Conservation (phyloP, 768 basidiomycete genomes). For the Auriscalpium vulgare region DNA sequence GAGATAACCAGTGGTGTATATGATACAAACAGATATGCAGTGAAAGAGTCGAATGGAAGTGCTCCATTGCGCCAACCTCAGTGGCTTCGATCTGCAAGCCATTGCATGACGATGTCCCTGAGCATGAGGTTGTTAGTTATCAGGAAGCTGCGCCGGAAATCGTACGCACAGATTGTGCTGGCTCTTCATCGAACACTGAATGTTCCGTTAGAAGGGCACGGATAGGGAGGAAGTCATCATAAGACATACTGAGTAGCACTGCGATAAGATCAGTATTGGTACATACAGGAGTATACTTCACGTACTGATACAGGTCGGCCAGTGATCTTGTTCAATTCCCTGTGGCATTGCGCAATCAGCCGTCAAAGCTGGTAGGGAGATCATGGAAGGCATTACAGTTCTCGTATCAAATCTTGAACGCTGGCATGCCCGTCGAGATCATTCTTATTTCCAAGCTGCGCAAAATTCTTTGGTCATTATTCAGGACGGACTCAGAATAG, state of each 20-base stretch:
- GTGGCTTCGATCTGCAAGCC: constrained; percentile 74
- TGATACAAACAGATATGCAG: not conserved
- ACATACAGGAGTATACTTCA: constrained; percentile 12
- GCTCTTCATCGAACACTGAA: constrained; percentile 92
- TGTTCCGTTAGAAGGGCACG: not conserved
- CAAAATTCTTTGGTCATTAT: not conserved
- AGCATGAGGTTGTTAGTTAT: constrained; percentile 1
- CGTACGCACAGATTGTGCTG: constrained; percentile 78
- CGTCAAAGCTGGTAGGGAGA: not conserved
- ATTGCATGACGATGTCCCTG: constrained; percentile 83
- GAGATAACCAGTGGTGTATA: not conserved
- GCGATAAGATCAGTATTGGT: not conserved
- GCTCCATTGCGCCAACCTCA: constrained; percentile 22
- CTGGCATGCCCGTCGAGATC: constrained; percentile 69
- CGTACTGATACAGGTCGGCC: constrained; percentile 82
- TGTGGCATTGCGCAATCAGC: constrained; percentile 16
- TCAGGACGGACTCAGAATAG: not conserved
- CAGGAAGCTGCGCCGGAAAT: not conserved
- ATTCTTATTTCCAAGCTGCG: constrained; percentile 87
- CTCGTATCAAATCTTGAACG: constrained; percentile 77
- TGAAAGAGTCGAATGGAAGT: constrained; percentile 1
- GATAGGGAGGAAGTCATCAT: not conserved
- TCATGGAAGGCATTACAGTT: constrained; percentile 42
- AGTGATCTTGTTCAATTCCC: constrained; percentile 72
- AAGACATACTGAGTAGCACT: constrained; percentile 70